Evolutionary conservation across 176 grass and related monocot species (phyloP).

Genomic region (Hordeum marinum): DNA sequence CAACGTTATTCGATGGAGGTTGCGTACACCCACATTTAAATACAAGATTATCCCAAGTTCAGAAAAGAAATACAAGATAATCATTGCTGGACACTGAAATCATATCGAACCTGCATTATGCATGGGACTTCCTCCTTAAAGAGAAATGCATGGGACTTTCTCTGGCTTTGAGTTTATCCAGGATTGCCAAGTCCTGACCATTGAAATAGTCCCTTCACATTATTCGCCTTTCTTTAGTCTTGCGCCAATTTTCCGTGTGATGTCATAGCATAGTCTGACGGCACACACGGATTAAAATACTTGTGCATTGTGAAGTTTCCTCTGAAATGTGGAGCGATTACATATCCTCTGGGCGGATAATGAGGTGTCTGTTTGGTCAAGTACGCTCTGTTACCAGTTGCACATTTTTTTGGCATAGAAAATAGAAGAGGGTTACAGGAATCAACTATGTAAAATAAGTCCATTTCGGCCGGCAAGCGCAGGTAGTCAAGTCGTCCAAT

Average conservation of each 20-base stretch:
- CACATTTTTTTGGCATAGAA: neutral
- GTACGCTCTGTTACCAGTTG: neutral
- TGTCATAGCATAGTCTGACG: neutral
- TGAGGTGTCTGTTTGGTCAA: neutral
- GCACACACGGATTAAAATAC: neutral
- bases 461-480: constrained; percentile 13
- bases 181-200: neutral
- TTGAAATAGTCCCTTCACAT: neutral
- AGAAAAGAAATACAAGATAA: neutral
- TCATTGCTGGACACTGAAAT: neutral
- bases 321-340: no score
- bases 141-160: neutral
- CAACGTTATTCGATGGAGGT: neutral
- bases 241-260: neutral
- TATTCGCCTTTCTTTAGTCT: neutral
- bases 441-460: neutral
- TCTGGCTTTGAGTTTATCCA: neutral
- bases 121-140: neutral
- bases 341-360: no score
- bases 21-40: neutral
- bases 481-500: neutral
- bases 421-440: neutral
- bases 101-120: neutral
- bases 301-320: neutral
- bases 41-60: no score